Base-by-base conservation (phyloP, 495 filamentous ascomycete species). In the Penicillium ucsense region DNA sequence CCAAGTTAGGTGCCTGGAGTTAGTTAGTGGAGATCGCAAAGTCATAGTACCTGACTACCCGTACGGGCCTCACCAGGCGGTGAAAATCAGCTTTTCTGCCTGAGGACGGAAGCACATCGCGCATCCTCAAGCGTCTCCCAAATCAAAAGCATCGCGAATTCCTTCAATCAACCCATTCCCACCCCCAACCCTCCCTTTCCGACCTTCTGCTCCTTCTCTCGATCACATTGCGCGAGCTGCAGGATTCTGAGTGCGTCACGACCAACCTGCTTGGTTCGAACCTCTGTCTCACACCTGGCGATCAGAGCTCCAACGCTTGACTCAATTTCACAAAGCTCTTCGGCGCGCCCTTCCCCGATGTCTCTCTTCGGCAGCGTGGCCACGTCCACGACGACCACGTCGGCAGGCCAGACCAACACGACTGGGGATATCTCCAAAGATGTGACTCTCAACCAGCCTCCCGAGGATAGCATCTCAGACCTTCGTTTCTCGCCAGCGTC, bases 371-470 rank as follows among this genome's bases (percentile, higher is more conserved):
- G 81, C 54, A 54, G 60, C 45, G 58, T 68, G 46, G 41, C 12
- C 8, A 31, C 8, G 29, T 63, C 65, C 55, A 49, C 66, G 43
- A 48, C 72, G 53, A 41, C 76, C 46, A 58, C 73, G 36, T 53
- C 76, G 30, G 64, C 73, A 41, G 55, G 68, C 31, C 57, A 78
- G 44, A 72, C 76, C 46, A 84, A 85, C 54, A 92, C 89, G 8
- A 81, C 88, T 5, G 92, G 92, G 37, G 92, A 98, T 54, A 82
- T 92, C 43, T 88, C 83, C 53, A 87, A 92, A 64, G 92, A 98
- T 65, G 81, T 95, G 43, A 71, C 81, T 33, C 66, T 98, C 30
- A 77, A 68, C 47, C 76, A 80, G 43, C 85, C 85, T 9, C 92
- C 90, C 9, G 80, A 86, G 41, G 90, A 96, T 67, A 85, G 87